phyloP scores from a whole-genome alignment of 352 stramenopile genomes.

The Elongisporangium anandrum region DNA sequence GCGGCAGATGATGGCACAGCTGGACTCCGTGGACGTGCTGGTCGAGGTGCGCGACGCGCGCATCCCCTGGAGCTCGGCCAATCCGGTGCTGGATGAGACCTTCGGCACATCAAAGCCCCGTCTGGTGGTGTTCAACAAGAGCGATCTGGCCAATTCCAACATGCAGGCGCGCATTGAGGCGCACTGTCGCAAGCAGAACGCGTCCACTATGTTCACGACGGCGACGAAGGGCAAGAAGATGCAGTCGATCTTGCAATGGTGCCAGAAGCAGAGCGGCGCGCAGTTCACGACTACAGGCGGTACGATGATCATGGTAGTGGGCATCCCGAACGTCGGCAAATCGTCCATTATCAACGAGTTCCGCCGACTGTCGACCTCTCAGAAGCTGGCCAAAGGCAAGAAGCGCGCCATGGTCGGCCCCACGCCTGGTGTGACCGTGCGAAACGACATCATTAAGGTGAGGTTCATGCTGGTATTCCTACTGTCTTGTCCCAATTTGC shows the following conservation, averaged over 20 bases:
- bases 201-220: constrained; percentile 75
- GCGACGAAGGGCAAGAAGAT: constrained; percentile 74
- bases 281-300: constrained; percentile 85
- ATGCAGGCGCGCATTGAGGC: constrained; percentile 73
- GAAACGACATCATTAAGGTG: constrained; percentile 89
- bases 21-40: constrained; percentile 78
- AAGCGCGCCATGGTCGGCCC: constrained; percentile 78
- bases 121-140: constrained; percentile 87
- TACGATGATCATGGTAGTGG: constrained; percentile 86
- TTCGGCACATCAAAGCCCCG: constrained; percentile 76
- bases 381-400: constrained; percentile 75
- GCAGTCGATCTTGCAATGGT: constrained; percentile 76
- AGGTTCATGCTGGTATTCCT: too few species aligned
- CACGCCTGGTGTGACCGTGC: constrained; percentile 81
- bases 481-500: too few species aligned
- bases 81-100: constrained; percentile 71
- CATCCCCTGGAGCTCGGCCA: constrained; percentile 81
- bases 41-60: constrained; percentile 83
- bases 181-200: constrained; percentile 42
- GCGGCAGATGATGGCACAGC: constrained; percentile 75
- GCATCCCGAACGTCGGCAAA: constrained; percentile 90
- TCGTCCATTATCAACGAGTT: constrained; percentile 89
- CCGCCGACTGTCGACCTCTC: constrained; percentile 57
- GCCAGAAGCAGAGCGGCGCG: constrained; percentile 60
- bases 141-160: constrained; percentile 80